Base-by-base conservation (phyloP, 371 early-diverging fungal genomes). In the Syncephalastrum racemosum region DNA sequence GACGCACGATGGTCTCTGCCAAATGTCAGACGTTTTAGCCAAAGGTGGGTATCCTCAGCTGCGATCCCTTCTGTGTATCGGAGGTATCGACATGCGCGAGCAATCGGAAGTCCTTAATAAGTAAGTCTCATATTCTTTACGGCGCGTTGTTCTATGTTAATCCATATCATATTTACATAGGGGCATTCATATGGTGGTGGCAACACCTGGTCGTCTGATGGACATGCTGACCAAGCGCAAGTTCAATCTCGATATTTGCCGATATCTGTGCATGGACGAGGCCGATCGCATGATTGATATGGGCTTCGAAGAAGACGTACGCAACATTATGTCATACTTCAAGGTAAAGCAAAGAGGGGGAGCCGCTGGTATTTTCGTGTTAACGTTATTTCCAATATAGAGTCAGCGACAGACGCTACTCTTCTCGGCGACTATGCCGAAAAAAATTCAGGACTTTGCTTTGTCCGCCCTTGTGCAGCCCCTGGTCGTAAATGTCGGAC, bases 201-300 rank as follows among this genome's bases (percentile, higher is more conserved):
- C 98, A 10, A 97, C 99, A 2, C 99, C 99, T 12, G 99, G 99
- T 46, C 83, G 98, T 54, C 79, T 99, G 54, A 85, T 89, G 71
- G 96, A 94, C 63, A 81, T 89, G 70, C 62, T 90, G 24, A 90
- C 88, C n/a, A 85, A 90, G 45, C 85, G 86, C 36, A 88, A 91
- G 61, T 77, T 94, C 60, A 90, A 90, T 27, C 71, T 95, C 64
- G 87, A 85, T 67, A 79, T 88, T 52, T 90, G 90, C 83, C 80
- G 73, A 65, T 89, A 87, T 66, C 82, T 98, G 50, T 95, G 98
- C 50, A 86, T 99, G 90, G 97, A 97, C 71, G 98, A 96, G 72
- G 97, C 98, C n/a, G 99, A 99, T 83, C 84, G 97, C 50, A 95
- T 98, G 94, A 87, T 99, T 53, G 99, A 99, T 68, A 93, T 93